Conservation (phyloP, 2,329 filamentous ascomycete species). For the Hansfordia pulvinata region DNA sequence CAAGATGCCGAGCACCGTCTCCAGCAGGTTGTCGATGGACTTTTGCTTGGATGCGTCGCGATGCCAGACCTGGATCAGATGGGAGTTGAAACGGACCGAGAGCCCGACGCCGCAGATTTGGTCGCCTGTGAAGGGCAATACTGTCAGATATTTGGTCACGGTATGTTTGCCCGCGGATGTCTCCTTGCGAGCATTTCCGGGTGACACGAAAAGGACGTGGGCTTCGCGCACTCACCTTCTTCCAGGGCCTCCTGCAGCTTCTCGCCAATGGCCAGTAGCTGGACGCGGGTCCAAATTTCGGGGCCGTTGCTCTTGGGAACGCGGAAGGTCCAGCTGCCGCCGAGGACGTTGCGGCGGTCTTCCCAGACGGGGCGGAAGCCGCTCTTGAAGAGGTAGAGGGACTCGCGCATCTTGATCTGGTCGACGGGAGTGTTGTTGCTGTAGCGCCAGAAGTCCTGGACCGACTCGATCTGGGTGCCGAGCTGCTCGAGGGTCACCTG, state of each 20-base stretch:
- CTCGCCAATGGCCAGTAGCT: conserved; percentile 74
- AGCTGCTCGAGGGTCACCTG: conserved; percentile 46
- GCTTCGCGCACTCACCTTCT: conserved; percentile 35
- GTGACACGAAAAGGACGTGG: background rate
- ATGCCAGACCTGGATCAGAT: conserved; percentile 88
- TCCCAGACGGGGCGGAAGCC: conserved; percentile 70
- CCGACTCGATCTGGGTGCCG: conserved; percentile 55
- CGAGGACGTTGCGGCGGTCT: conserved; percentile 73
- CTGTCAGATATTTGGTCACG: conserved; percentile 1
- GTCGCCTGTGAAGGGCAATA: conserved; percentile 38
- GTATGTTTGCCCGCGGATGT: background rate
- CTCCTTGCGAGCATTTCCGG: background rate
- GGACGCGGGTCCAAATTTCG: conserved; percentile 70
- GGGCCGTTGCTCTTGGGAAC: conserved; percentile 62
- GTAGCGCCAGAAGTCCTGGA: conserved; percentile 77
- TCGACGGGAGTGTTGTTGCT: conserved; percentile 70
- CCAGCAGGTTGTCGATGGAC: conserved; percentile 62
- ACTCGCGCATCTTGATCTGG: conserved; percentile 64
- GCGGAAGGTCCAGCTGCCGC: conserved; percentile 87
- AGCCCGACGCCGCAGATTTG: conserved; percentile 85
- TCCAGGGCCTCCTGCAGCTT: conserved; percentile 62
- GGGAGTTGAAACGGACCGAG: conserved; percentile 77
- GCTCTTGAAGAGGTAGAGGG: conserved; percentile 66
- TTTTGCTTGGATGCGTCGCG: conserved; percentile 69
- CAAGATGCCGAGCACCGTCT: conserved; percentile 60